Evolutionary conservation across 225 moss, liverwort and hornwort species (phyloP), one percentile per base, ranked within the genome.

Genomic region (Straminergon stramineum): DNA sequence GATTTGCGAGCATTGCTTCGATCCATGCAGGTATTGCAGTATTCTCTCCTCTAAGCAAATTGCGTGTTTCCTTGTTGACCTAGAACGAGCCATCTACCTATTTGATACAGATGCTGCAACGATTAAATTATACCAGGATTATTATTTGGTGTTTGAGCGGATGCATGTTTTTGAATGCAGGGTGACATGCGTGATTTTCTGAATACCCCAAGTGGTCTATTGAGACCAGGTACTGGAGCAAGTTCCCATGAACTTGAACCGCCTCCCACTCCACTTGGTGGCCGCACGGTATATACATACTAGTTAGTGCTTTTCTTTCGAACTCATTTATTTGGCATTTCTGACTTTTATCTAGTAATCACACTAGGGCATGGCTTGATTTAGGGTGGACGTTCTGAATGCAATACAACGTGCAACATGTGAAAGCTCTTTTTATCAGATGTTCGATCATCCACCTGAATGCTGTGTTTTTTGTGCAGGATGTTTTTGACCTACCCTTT

Each of bases 131-230:
- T 84, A 69, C 57, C 35, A 70, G 57, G 41, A 65, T 77, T 87
- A 31, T 26, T 13, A 13, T 86, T 90, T 79, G 58, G 21, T 88
- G 24, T 70, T 82, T 51, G 63, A 75, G 74, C 83, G 88, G 26
- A 90, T 75, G 23, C 39, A 39, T 69, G 66, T 21, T 88, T 84
- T 75, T 82, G 51, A 58, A 80, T 94, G 87, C 92, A 99, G 99
- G 91, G 93, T 92, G 99, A 99, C 75, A 99, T 99, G 99, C 96
- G 99, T 69, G 99, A 99, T 89, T 97, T 99, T 88, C 89, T 97
- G 62, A 99, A 99, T 68, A 93, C 95, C 35, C 97, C 95, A 61
- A 99, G 92, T 93, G 96, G 94, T 86, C 87, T 96, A 76, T 85
- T 89, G 63, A 96, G 95, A 89, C 90, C 97, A 68, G 94, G 93